phyloP scores from a whole-genome alignment of 1,284 basidiomycete species.

The Leccinum ambiguum region DNA sequence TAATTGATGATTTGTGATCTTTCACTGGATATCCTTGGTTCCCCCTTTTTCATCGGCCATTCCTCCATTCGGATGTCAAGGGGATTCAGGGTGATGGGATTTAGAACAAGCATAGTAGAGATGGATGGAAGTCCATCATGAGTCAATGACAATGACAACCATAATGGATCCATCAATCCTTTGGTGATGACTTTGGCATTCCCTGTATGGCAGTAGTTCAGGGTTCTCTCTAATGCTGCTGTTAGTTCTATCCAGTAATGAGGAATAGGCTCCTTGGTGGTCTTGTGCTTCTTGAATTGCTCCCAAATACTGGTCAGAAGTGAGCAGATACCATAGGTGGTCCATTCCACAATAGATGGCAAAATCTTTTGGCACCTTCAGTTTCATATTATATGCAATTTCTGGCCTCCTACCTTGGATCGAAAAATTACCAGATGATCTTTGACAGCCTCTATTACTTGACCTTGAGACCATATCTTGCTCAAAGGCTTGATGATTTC shows the following conservation, averaged over 20 bases:
- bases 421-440: neutral
- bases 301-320: constrained; percentile 4
- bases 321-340: constrained; percentile 1
- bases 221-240: constrained; percentile 4
- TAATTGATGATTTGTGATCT: too few species aligned
- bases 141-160: constrained; percentile 2
- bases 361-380: neutral
- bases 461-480: neutral
- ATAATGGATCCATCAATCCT: constrained; percentile 12
- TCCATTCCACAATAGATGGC: constrained; percentile 8
- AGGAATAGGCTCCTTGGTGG: neutral
- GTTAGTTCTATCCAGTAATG: constrained; percentile 8
- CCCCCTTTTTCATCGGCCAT: neutral
- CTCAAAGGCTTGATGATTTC: neutral
- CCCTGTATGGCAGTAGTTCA: constrained; percentile 10
- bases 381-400: too few species aligned
- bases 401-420: neutral
- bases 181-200: constrained; percentile 8
- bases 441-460: neutral
- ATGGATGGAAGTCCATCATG: constrained; percentile 7
- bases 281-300: neutral
- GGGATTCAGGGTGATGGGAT: too few species aligned
- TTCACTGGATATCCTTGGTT: neutral
- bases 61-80: neutral
- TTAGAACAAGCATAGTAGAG: neutral